Evolutionary conservation across 108 stramenopile genomes (phyloP), one percentile per base, ranked within the genome.

Genomic region (Skeletonema grethae): DNA sequence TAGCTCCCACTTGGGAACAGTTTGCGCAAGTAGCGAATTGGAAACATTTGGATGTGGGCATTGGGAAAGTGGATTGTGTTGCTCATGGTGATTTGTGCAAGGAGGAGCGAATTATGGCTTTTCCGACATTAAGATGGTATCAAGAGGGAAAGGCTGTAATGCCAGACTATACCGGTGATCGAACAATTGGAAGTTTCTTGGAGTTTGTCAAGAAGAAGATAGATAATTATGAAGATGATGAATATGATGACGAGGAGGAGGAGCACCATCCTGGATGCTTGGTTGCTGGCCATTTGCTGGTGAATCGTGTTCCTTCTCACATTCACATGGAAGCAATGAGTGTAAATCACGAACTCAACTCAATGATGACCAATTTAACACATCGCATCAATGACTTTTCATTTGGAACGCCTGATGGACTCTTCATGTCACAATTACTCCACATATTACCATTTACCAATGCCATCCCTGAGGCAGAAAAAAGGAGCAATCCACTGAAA

Each of bases 271-370:
- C 96, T 2, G 97, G 93, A 6, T 97, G 97, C 59, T 87, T 88
- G 65, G 67, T 96, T 4, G 78, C 84, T 9, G 95, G 95, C 10
- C 76, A 87, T 61, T 71, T 96, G n/a, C 64, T 89, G 71, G 86
- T 98, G 10, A 95, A 98, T 83, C 90, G 97, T 12, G 96, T 96
- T 4, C 98, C 98, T 10, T 97, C 97, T 10, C 98, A 99, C 73
- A 98, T 99, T 76, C 97, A 97, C 82, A 91, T 99, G 69, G 98
- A 99, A 86, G 95, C 96, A 32, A 96, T 93, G 62, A 96, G 94
- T 29, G 93, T 93, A 68, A 88, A 91, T 65, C 97, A 98, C 82
- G 96, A 97, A 77, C 69, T 99, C 61, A 97, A 98, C 82, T 86
- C 97, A 11, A 91, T 94, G 77, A 93, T 94, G 90, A 95, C 97